These are phyloP conservation scores for Syzygium aromaticum DNA, from an alignment of 345 rosid species.

Conservation along the genomic window DNA sequence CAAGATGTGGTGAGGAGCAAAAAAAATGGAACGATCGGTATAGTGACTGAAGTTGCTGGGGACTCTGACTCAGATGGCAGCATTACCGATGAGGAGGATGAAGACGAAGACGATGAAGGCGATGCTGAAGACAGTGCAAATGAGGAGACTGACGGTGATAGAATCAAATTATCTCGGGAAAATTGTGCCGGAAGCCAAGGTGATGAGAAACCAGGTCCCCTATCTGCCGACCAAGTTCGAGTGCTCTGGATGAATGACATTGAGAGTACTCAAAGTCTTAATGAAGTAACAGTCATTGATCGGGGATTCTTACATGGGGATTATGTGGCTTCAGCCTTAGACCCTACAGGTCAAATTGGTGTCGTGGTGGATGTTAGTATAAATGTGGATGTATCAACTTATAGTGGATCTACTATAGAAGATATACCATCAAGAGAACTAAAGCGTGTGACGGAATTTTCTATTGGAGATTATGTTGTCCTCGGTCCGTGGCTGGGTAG, in stretches of 20 bases:
- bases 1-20: slow-evolving; percentile 76
- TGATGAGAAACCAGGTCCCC: slow-evolving; percentile 41
- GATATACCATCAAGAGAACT: slow-evolving; percentile 59
- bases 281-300: slow-evolving; percentile 61
- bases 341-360: slow-evolving; percentile 92
- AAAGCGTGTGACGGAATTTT: slow-evolving; percentile 83
- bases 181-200: slow-evolving; percentile 18
- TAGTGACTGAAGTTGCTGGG: slow-evolving; percentile 88
- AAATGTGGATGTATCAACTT: slow-evolving; percentile 63
- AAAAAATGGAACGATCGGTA: slow-evolving; percentile 46
- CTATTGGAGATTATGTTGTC: slow-evolving; percentile 84
- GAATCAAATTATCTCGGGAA: neutral
- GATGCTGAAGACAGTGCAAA: slow-evolving; percentile 14
- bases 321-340: slow-evolving; percentile 70
- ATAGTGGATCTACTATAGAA: slow-evolving; percentile 52
- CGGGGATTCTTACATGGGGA: slow-evolving; percentile 93
- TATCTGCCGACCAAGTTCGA: slow-evolving; percentile 73
- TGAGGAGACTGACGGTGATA: slow-evolving; percentile 13
- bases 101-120: slow-evolving; percentile 26
- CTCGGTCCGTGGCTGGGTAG: slow-evolving; percentile 94
- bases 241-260: slow-evolving; percentile 82
- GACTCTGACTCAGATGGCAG: slow-evolving; percentile 87
- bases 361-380: slow-evolving; percentile 70
- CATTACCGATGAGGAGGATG: slow-evolving; percentile 51
- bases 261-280: slow-evolving; percentile 55